Base-by-base conservation (phyloP, 129 eudicot species). In the Flaveria brownii region DNA sequence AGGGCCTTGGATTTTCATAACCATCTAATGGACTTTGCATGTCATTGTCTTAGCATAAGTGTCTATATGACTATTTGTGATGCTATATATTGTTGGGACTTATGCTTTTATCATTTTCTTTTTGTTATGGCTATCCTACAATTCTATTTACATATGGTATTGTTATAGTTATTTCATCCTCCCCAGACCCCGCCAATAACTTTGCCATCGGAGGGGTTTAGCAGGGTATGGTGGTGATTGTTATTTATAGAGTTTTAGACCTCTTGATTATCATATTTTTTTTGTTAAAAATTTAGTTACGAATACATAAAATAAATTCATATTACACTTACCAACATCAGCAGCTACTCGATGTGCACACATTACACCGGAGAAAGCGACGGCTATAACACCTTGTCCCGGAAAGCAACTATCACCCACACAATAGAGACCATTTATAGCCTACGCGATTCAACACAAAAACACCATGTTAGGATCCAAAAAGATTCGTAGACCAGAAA, bases 351-450 rank as follows among this genome's bases (percentile, higher is more conserved):
- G 90, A 78, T 95, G 99, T 43, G 99, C 99, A 66, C 99, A 95
- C 99, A 95, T 95, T 47, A 95, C 87, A 30, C 99, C 99, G 3
- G 99, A 95, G 68, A 95, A 95, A 4, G 99, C 96, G 17, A 95
- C 99, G 18, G 99, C 97, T 81, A 95, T 95, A 80, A 95, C 99
- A 43, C 99, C 99, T 86, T 95, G 99, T 26, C 99, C 99, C 5
- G 99, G 99, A 84, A 91, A 95, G 86, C 99, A 95, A 81, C 99
- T 95, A 89, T 95, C 99, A 6, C 99, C 99, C 76, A 95, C 97
- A 78, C 99, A 95, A 84, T 95, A 95, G 4, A 95, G 88, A 71
- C 97, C 92, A 39, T 87, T 81, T 72, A 91, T 85, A 62, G 88
- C 90, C 99, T 95, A 90, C 87, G 81, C 61, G 49, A 4, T 71